Base-by-base conservation (phyloP, 2,329 filamentous ascomycete species). In the Chrysosporium keratinophilum region DNA sequence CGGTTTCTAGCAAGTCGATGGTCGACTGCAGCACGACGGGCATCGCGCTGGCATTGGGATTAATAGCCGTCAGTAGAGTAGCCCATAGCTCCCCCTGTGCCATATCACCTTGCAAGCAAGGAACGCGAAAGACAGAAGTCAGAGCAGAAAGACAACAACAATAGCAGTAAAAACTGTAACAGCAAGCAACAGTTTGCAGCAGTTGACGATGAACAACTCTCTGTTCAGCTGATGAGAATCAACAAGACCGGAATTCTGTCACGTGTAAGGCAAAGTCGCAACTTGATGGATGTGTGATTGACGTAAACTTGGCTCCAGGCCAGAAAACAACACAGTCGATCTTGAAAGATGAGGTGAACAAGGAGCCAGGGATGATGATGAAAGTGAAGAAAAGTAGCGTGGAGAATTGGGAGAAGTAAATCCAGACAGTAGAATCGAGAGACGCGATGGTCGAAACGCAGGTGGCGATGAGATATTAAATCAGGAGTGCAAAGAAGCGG, bases 21-120 rank as follows among this genome's bases (percentile, higher is more conserved):
- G 70, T 71, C 1, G 69, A 70, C 58, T 71, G 68, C 33, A 72
- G 61, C 40, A 68, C 64, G 15, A 64, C 65, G 23, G 70, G 67
- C 70, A 73, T 72, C 54, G 63, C 60, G 61, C 64, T 66, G 56
- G 59, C 59, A 55, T 64, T 62, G 49, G 68, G 66, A 55, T 69
- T 64, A 62, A 69, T 68, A 49, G 66, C 62, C 56, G 64, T 65
- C 56, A 67, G 61, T 57, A 69, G 57, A 54, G 67, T 63, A 53
- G 63, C 61, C 67, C 69, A 71, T 54, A 71, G 58, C 53, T 68
- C 63, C 49, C 57, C 58, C 54, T 67, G 59, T 58, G 67, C 62
- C 67, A 71, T 70, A 52, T 54, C 56, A 55, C 45, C 43, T 39
- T 44, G 41, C 20, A 31, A 14, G 15, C n/a, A 44, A 52, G 20